These are phyloP conservation scores for Phytophthora sansomeana DNA, from an alignment of 352 stramenopile species.

Conservation along the genomic window DNA sequence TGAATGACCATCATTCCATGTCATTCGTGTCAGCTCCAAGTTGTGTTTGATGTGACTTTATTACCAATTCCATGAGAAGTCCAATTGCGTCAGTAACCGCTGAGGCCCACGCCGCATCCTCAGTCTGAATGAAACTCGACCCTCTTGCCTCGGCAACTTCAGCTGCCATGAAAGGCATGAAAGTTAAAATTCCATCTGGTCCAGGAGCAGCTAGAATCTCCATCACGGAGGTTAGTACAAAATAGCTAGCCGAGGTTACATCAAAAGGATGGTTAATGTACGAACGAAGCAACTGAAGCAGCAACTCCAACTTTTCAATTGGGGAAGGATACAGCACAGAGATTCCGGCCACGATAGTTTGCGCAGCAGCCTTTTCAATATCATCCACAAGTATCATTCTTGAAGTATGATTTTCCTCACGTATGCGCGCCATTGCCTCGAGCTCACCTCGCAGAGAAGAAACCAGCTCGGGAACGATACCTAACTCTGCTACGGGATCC, in stretches of 20 bases:
- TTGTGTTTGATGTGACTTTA: slow-evolving; percentile 33
- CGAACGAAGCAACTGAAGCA: slow-evolving; percentile 65
- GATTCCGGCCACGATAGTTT: slow-evolving; percentile 71
- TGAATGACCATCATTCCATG: slow-evolving; percentile 2
- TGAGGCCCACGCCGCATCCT: slow-evolving; percentile 22
- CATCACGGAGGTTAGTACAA: slow-evolving; percentile 69
- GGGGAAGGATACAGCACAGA: slow-evolving; percentile 70
- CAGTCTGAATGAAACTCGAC: neutral
- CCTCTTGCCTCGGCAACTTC: slow-evolving; percentile 7
- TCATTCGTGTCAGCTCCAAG: slow-evolving; percentile 15
- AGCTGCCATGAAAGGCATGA: slow-evolving; percentile 54
- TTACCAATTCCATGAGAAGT: slow-evolving; percentile 50
- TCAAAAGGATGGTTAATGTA: slow-evolving; percentile 46
- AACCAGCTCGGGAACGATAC: slow-evolving; percentile 45
- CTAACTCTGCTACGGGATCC: slow-evolving; percentile 44
- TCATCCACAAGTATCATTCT: slow-evolving; percentile 7
- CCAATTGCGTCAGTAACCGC: slow-evolving; percentile 49
- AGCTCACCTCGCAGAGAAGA: slow-evolving; percentile 51
- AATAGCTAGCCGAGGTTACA: slow-evolving; percentile 47
- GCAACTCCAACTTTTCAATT: slow-evolving; percentile 70
- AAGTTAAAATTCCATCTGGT: slow-evolving; percentile 70
- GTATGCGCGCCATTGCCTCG: slow-evolving; percentile 54
- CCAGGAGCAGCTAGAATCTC: slow-evolving; percentile 62
- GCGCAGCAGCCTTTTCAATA: slow-evolving; percentile 66
- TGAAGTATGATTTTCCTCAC: slow-evolving; percentile 14